Conservation (phyloP, 2,329 filamentous ascomycete genomes). For the Coniochaeta sp. region DNA sequence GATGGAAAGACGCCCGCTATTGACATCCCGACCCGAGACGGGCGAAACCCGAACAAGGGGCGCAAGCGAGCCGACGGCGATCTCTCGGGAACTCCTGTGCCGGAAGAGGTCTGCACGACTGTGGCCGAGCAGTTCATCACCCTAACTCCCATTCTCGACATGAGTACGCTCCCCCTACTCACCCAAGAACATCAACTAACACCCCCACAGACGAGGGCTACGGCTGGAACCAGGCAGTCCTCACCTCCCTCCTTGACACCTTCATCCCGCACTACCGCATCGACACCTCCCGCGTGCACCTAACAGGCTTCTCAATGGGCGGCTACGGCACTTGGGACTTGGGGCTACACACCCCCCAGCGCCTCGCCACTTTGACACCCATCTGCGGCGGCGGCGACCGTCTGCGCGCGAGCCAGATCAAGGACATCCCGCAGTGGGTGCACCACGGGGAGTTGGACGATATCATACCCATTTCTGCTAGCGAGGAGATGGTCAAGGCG, state of each 20-base stretch:
- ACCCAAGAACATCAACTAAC: not conserved
- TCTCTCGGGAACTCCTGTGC: not conserved
- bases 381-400: not conserved
- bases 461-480: not conserved
- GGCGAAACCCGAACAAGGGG: not conserved
- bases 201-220: not conserved
- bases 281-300: not conserved
- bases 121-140: conserved; percentile 2
- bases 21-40: not conserved
- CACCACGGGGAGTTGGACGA: conserved; percentile 3
- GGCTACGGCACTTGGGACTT: not conserved
- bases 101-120: not conserved
- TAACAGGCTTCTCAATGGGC: conserved; percentile 2
- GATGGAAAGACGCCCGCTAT: not conserved
- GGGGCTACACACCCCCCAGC: not conserved
- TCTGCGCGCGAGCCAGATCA: not conserved
- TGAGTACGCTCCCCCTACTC: not conserved
- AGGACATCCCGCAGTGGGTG: conserved; percentile 1
- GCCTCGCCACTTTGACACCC: not conserved
- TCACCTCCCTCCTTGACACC: not conserved
- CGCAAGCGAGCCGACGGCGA: not conserved
- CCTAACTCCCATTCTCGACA: not conserved
- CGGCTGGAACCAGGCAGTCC: not conserved
- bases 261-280: not conserved
- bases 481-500: not conserved